A percentile compares a stretch with the other conserved stretches of the same genome.
These are phyloP conservation scores for Parietaria judaica DNA, from an alignment of 306 rosid species.

Conservation along the genomic window DNA sequence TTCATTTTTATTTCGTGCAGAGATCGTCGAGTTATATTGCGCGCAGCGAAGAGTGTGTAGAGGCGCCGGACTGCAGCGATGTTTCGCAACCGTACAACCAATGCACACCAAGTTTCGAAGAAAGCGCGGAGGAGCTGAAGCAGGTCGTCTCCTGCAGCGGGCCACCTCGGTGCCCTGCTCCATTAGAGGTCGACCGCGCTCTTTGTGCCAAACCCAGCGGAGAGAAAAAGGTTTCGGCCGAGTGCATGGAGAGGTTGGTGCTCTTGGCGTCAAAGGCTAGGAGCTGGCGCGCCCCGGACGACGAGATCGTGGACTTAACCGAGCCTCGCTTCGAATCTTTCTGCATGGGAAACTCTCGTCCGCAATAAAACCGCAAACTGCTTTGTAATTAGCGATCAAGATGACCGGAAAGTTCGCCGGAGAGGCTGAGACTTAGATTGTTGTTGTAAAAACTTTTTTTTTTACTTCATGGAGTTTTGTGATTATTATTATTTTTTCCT, in stretches of 20 bases:
- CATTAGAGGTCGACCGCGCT: slow-evolving; percentile 32
- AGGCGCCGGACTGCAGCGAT: slow-evolving; percentile 14
- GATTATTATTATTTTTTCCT: neutral
- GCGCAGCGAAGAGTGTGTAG: slow-evolving; percentile 21
- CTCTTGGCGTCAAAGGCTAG: slow-evolving; percentile 42
- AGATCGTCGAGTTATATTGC: slow-evolving; percentile 15
- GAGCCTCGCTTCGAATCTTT: slow-evolving; percentile 90
- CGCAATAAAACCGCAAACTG: slow-evolving; percentile 18
- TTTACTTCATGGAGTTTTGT: slow-evolving; percentile 5
- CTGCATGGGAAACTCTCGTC: slow-evolving; percentile 29
- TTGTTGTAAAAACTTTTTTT: neutral
- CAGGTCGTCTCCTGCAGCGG: slow-evolving; percentile 34
- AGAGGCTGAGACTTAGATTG: neutral
- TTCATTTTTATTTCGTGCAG: slow-evolving; percentile 5
- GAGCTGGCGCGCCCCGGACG: slow-evolving; percentile 44
- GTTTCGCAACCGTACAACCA: slow-evolving; percentile 21
- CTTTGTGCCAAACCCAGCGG: slow-evolving; percentile 23
- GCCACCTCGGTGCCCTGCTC: slow-evolving; percentile 25
- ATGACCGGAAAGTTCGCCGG: slow-evolving; percentile 3
- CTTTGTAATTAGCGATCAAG: slow-evolving; percentile 1
- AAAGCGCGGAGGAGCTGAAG: slow-evolving; percentile 33
- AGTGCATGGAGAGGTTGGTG: slow-evolving; percentile 41
- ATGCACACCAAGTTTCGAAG: slow-evolving; percentile 26
- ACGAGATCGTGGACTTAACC: slow-evolving; percentile 65
- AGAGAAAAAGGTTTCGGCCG: slow-evolving; percentile 34